A percentile compares a stretch with the other conserved stretches of the same genome.
Conservation (phyloP, 441 rosid species). For the Pelargonium fulgidum region DNA sequence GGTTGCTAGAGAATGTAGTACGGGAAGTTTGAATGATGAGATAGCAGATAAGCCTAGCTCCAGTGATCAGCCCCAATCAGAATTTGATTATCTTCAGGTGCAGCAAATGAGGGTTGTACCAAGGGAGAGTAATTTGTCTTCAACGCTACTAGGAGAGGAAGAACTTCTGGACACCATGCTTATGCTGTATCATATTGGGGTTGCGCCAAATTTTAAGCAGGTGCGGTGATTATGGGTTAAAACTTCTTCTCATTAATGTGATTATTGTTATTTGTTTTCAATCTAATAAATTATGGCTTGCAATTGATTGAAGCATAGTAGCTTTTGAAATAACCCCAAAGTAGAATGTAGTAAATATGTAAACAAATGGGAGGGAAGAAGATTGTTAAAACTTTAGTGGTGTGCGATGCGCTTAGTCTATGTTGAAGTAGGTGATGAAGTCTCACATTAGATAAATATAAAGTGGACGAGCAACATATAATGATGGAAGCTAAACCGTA, state of each 20-base stretch:
- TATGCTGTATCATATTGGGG: slow-evolving; percentile 76
- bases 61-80: slow-evolving; percentile 85
- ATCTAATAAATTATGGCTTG: too few relatives aligned
- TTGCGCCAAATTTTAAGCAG: slow-evolving; percentile 96
- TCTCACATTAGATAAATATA: too few relatives aligned
- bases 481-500: too few relatives aligned
- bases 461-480: too few relatives aligned
- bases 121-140: slow-evolving; percentile 50
- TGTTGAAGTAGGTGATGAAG: too few relatives aligned
- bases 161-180: slow-evolving; percentile 81
- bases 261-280: too few relatives aligned
- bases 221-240: slow-evolving; percentile 28
- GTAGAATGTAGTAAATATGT: not conserved
- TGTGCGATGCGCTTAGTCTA: too few relatives aligned
- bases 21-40: slow-evolving; percentile 77
- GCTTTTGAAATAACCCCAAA: not conserved
- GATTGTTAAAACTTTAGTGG: too few relatives aligned
- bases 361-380: not conserved
- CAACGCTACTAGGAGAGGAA: slow-evolving; percentile 67
- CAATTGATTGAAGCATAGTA: too few relatives aligned
- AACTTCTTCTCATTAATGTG: not conserved
- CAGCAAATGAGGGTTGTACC: slow-evolving; percentile 45
- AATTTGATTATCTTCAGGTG: slow-evolving; percentile 64
- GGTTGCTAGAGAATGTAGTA: slow-evolving; percentile 75
- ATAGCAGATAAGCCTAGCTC: slow-evolving; percentile 87